Evolutionary conservation across 495 filamentous ascomycete genomes (phyloP), one percentile per base, ranked within the genome.

Genomic region (Amniculicola lignicola): DNA sequence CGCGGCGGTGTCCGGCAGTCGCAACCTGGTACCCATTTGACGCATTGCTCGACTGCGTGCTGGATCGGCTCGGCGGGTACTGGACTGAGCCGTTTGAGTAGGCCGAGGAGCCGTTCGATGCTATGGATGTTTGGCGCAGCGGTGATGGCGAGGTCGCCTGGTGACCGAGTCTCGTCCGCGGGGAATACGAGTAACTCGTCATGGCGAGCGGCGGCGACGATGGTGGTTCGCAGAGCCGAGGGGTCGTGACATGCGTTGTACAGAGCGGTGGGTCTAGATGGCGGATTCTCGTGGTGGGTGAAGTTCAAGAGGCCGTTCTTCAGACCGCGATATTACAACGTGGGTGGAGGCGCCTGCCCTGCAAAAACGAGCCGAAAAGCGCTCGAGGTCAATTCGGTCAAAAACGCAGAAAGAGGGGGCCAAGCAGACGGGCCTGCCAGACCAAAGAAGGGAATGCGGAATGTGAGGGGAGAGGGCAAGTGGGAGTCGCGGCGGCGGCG

Each of bases 81-180:
- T 77, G 74, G 58, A 79, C 82, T 14, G 87, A 89, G 29, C 72
- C 76, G 60, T 80, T 74, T 10, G 89, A 89, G 67, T 89, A 90
- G 18, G 82, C 78, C 0, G 89, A 90, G 15, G 89, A 95, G 51
- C 75, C 80, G 4, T 86, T 88, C 11, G 89, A 93, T 19, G 86
- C 83, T 46, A 78, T 90, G 4, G 89, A 95, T 22, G 81, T 78
- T 66, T 92, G 84, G 51, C 89, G 79, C 52, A 80, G 67, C 10
- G 82, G 84, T 64, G 79, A 85, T 64, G 75, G 82, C 62, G 72
- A 70, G 44, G 79, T 70, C 31, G 74, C 65, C 6, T 75, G 64
- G 59, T 86, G 75, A 65, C 88, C 86, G 68, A 82, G 41, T 42
- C 54, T 38, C 7, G 60, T 63, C 25, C 63, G 63, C 29, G 63